phyloP scores from a whole-genome alignment of 306 rosid species.

The Glycyrrhiza uralensis region DNA sequence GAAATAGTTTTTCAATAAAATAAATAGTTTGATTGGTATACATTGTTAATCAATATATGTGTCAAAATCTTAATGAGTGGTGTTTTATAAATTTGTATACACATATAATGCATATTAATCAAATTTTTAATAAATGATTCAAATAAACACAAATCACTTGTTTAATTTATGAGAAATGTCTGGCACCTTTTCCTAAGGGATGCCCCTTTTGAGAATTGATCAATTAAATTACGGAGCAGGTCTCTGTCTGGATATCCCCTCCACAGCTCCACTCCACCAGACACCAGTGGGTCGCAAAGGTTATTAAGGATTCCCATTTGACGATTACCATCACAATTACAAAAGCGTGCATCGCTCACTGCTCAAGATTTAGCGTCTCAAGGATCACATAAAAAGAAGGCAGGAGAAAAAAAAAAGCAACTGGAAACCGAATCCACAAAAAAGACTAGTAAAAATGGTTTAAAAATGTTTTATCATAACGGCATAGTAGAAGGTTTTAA shows the following conservation, averaged over 20 bases:
- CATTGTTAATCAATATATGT: too few relatives aligned
- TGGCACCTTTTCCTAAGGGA: not conserved
- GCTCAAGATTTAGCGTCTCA: conserved; percentile 15
- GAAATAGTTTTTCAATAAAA: too few relatives aligned
- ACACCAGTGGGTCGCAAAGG: not conserved
- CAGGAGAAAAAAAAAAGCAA: not conserved
- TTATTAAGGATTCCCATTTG: not conserved
- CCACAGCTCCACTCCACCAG: too few relatives aligned
- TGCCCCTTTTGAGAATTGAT: not conserved
- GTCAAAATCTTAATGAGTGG: too few relatives aligned
- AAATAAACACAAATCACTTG: not conserved
- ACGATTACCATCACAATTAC: not conserved
- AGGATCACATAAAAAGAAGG: not conserved
- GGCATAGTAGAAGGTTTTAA: too few relatives aligned
- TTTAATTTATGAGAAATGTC: not conserved
- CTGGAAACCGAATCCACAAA: not conserved
- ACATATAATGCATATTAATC: too few relatives aligned
- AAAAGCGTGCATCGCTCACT: not conserved
- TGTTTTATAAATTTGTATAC: too few relatives aligned
- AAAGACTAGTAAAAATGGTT: too few relatives aligned
- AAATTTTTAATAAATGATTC: not conserved
- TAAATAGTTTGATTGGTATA: too few relatives aligned
- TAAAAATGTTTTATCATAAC: too few relatives aligned
- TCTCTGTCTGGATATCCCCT: not conserved
- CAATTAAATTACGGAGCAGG: not conserved